phyloP scores from a whole-genome alignment of 2,329 filamentous ascomycete genomes.

The Graphilbum sp. region DNA sequence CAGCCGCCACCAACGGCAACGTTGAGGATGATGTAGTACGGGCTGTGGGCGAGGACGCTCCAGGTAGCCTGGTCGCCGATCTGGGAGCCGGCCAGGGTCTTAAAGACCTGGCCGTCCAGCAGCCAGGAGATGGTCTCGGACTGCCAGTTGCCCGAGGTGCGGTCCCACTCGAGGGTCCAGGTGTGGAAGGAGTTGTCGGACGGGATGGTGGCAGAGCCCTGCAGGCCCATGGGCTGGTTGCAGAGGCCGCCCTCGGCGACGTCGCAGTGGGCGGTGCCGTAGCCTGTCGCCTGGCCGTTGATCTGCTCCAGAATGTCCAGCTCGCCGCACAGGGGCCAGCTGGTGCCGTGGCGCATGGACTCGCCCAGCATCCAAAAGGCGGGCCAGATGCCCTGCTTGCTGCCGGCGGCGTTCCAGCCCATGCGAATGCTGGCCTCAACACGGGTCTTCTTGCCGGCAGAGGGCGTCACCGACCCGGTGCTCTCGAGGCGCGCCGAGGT shows the following conservation, averaged over 20 bases:
- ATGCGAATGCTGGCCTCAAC: constrained; percentile 30
- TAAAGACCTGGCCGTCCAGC: constrained; percentile 25
- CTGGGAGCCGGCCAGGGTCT: constrained; percentile 24
- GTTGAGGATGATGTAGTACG: constrained; percentile 33
- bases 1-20: constrained; percentile 34
- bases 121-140: constrained; percentile 30
- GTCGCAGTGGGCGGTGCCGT: constrained; percentile 37
- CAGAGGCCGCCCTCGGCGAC: constrained; percentile 27
- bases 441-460: constrained; percentile 25
- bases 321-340: constrained; percentile 38
- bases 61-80: constrained; percentile 27
- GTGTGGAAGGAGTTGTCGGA: constrained; percentile 26
- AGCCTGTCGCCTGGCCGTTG: constrained; percentile 28
- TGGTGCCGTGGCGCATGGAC: constrained; percentile 26
- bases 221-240: constrained; percentile 30
- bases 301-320: constrained; percentile 41
- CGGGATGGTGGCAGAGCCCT: constrained; percentile 19
- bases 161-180: constrained; percentile 32
- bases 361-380: constrained; percentile 42
- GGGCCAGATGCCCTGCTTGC: constrained; percentile 40
- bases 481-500: constrained; percentile 39
- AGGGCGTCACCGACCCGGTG: constrained; percentile 28
- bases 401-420: constrained; percentile 19
- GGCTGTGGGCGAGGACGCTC: constrained; percentile 28
- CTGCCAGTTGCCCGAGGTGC: constrained; percentile 24